Evolutionary conservation across 139 green algal species (phyloP).

Genomic region (Chlamydomonas incerta): DNA sequence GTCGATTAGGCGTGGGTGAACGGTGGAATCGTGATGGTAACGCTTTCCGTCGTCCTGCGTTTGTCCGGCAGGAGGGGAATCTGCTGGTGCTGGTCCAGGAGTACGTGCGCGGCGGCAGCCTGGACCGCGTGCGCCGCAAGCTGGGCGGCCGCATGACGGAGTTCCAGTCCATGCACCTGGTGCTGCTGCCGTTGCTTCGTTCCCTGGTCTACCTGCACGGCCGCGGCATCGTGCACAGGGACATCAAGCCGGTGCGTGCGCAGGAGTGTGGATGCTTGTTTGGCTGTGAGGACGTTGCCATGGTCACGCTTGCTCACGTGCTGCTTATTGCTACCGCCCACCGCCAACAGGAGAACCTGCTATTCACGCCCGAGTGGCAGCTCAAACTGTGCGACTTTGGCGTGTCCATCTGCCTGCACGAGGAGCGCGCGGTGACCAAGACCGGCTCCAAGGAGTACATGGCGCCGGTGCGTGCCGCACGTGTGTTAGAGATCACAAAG

Average conservation of each 20-base stretch:
- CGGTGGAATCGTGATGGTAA: no score
- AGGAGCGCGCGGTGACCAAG: slow-evolving; percentile 60
- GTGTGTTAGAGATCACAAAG: no score
- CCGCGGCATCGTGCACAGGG: slow-evolving; percentile 15
- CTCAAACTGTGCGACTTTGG: slow-evolving; percentile 49
- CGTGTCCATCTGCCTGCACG: slow-evolving; percentile 53
- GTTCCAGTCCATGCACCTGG: slow-evolving; percentile 56
- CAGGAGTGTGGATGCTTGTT: no score
- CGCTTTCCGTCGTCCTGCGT: no score
- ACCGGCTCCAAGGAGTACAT: slow-evolving; percentile 63
- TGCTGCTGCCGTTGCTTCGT: slow-evolving; percentile 58
- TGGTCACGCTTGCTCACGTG: no score
- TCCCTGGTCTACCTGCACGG: slow-evolving; percentile 49
- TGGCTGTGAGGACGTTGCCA: no score
- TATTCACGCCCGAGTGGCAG: slow-evolving; percentile 1
- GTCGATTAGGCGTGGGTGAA: no score
- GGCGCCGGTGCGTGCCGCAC: slow-evolving; percentile 29
- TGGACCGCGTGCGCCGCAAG: slow-evolving; percentile 50
- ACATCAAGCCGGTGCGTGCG: slow-evolving; percentile 46
- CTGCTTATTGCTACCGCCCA: no score
- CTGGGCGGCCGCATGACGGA: slow-evolving; percentile 54
- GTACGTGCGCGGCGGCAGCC: slow-evolving; percentile 55
- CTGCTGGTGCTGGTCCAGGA: slow-evolving; percentile 53
- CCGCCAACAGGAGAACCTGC: not conserved
- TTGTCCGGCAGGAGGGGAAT: slow-evolving; percentile 3